Evolutionary conservation across 805 yeast species (phyloP).

Genomic region (Cyberlindnera mississippiensis): DNA sequence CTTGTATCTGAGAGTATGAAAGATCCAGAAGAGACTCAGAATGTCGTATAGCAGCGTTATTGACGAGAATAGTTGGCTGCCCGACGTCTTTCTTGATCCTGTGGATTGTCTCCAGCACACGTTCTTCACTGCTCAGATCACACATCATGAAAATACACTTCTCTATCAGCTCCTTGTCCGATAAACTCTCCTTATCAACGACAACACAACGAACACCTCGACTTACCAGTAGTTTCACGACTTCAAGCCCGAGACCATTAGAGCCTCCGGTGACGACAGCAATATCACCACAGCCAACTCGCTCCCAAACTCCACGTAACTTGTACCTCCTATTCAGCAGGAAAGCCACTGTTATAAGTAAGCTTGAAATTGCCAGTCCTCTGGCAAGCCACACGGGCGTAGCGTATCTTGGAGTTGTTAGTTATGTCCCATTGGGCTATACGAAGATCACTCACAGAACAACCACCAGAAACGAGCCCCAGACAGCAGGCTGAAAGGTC

Average conservation of each 20-base stretch:
- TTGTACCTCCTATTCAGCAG: conserved; percentile 10
- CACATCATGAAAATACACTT: conserved; percentile 50
- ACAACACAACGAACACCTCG: conserved; percentile 24
- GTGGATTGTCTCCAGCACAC: conserved; percentile 38
- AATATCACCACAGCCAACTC: conserved; percentile 12
- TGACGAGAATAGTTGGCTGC: conserved; percentile 58
- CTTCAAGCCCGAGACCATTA: conserved; percentile 32
- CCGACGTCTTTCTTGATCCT: conserved; percentile 45
- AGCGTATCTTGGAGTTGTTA: conserved; percentile 1
- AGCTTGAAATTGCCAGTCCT: background rate
- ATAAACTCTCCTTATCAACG: conserved; percentile 27
- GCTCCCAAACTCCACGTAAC: conserved; percentile 22
- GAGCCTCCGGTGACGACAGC: conserved; percentile 38
- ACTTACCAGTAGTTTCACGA: conserved; percentile 21
- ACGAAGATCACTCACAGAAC: conserved; percentile 1
- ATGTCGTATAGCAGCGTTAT: conserved; percentile 77
- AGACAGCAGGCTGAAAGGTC: background rate
- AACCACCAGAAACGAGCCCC: background rate
- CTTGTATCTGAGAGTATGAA: conserved; percentile 48
- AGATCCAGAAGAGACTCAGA: conserved; percentile 48
- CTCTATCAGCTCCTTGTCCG: conserved; percentile 5
- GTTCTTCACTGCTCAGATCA: conserved; percentile 54
- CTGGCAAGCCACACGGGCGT: conserved; percentile 3
- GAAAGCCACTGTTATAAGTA: background rate
- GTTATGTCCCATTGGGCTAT: background rate